Conservation (phyloP, 108 stramenopile species). For the Epithemia pelagica region DNA sequence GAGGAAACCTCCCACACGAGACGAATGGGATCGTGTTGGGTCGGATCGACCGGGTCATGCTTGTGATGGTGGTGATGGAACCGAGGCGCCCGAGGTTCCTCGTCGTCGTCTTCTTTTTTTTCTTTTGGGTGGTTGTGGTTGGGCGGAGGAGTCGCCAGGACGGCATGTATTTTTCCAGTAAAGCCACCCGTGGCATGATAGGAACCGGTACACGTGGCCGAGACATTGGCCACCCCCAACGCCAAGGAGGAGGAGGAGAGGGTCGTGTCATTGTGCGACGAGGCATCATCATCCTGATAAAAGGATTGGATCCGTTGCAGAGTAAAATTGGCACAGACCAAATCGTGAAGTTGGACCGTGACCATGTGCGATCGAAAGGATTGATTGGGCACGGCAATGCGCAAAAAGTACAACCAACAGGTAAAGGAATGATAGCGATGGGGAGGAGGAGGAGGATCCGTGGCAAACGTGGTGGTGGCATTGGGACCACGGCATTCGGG, state of each 20-base stretch:
- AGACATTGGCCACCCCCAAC: conserved; percentile 17
- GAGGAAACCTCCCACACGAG: not conserved
- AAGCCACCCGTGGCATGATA: conserved; percentile 46
- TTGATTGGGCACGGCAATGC: conserved; percentile 41
- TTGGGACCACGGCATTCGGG: not conserved
- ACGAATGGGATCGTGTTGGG: not conserved
- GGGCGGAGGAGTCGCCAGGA: not conserved
- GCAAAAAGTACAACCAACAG: conserved; percentile 58
- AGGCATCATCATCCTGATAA: conserved; percentile 5
- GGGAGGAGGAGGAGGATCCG: not conserved
- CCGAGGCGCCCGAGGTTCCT: too few species aligned
- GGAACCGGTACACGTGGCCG: conserved; percentile 46
- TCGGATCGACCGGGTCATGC: not conserved
- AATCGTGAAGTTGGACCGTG: conserved; percentile 32
- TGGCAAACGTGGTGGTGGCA: not conserved
- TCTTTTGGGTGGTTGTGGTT: not conserved
- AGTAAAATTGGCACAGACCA: conserved; percentile 46
- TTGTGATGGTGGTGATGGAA: too few species aligned
- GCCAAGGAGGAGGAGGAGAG: conserved; percentile 5
- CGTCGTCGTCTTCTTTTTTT: not conserved
- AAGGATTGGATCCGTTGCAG: conserved; percentile 11
- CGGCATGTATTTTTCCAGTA: conserved; percentile 34
- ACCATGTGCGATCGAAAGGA: conserved; percentile 35
- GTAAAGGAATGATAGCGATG: conserved; percentile 49
- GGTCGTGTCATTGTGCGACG: not conserved